Evolutionary conservation across 768 basidiomycete species (phyloP).

Genomic region (Hygrophorus russula): DNA sequence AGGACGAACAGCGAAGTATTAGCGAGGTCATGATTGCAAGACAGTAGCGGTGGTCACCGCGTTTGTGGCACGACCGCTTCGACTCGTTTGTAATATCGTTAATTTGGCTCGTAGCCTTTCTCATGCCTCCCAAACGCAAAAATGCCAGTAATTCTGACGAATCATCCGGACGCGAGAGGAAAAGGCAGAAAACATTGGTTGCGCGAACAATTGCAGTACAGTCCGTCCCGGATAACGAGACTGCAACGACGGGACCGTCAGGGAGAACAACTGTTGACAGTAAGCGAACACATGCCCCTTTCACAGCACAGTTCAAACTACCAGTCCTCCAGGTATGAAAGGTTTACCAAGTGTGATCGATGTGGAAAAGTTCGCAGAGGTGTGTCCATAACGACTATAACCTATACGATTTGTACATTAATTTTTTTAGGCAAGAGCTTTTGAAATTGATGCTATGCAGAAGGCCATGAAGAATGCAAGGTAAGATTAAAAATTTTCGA

Average conservation of each 20-base stretch:
- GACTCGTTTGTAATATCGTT: neutral
- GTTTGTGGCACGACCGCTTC: no score
- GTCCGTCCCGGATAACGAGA: constrained; percentile 13
- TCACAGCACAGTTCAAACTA: neutral
- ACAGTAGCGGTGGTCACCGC: no score
- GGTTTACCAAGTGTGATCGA: constrained; percentile 67
- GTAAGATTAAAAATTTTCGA: constrained; percentile 19
- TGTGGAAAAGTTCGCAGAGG: constrained; percentile 84
- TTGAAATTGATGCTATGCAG: constrained; percentile 89
- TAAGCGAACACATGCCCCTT: constrained; percentile 14
- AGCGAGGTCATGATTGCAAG: neutral
- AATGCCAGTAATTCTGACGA: constrained; percentile 18
- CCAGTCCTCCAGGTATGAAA: constrained; percentile 32
- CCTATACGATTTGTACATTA: constrained; percentile 1
- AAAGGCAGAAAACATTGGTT: constrained; percentile 53
- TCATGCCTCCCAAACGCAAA: constrained; percentile 29
- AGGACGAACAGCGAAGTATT: neutral
- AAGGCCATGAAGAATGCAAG: constrained; percentile 72
- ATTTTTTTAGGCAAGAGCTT: constrained; percentile 55
- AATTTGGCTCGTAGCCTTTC: constrained; percentile 1
- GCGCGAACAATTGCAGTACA: constrained; percentile 67
- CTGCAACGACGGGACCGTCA: constrained; percentile 29
- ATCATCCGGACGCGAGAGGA: constrained; percentile 41
- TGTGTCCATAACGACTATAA: constrained; percentile 16
- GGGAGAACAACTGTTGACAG: constrained; percentile 28